A percentile compares a stretch with the other conserved stretches of the same genome.
Conservation (phyloP, 2,329 filamentous ascomycete genomes). For the Aspergillus pseudoglaucus region DNA sequence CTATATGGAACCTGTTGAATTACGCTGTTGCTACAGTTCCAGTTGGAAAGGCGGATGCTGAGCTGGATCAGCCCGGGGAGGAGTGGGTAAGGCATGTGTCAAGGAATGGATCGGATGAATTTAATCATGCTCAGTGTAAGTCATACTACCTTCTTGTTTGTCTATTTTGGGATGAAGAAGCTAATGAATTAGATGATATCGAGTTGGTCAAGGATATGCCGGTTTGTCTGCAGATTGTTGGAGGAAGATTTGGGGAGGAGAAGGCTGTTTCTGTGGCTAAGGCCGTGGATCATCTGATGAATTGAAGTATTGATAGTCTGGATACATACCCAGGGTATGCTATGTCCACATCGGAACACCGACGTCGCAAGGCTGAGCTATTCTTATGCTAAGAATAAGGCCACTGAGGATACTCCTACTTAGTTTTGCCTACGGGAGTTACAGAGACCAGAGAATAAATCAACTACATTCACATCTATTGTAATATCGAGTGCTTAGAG, state of each 20-base stretch:
- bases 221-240: conserved; percentile 27
- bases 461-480: no score
- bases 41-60: conserved; percentile 39
- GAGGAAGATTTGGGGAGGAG: conserved; percentile 28
- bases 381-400: no score
- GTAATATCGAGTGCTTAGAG: no score
- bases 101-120: conserved; percentile 43
- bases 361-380: no score
- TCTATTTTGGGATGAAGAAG: not conserved
- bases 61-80: conserved; percentile 24
- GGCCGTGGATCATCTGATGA: conserved; percentile 19
- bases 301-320: not conserved
- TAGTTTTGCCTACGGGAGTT: no score
- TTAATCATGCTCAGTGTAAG: conserved; percentile 35
- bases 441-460: no score
- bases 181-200: conserved; percentile 18
- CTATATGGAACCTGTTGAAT: conserved; percentile 31
- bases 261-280: conserved; percentile 25
- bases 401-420: no score
- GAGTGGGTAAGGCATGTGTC: conserved; percentile 26
- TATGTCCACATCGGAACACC: no score
- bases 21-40: conserved; percentile 28
- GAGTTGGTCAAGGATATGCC: conserved; percentile 27
- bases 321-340: no score
- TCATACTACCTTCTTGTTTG: not conserved